Evolutionary conservation across 352 stramenopile genomes (phyloP).

Genomic region (Phytophthora colocasiae): DNA sequence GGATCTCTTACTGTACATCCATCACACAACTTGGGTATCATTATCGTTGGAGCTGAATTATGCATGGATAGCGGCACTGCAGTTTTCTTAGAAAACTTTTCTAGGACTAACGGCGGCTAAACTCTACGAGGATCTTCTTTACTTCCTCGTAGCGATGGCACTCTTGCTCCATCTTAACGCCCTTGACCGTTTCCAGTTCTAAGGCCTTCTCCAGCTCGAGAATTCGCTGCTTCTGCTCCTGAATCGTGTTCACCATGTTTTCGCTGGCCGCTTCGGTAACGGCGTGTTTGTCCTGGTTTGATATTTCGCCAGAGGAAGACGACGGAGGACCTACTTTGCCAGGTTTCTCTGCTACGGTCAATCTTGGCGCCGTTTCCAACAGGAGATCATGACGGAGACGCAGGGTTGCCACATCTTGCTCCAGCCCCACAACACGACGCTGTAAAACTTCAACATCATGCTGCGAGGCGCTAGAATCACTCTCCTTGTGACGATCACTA

Average conservation of each 20-base stretch:
- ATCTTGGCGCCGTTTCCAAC: constrained; percentile 4
- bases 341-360: constrained; percentile 7
- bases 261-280: not conserved
- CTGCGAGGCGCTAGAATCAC: not conserved
- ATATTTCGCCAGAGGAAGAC: not conserved
- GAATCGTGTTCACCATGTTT: constrained; percentile 1
- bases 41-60: not conserved
- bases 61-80: constrained; percentile 9
- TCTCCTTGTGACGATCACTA: not conserved
- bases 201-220: constrained; percentile 20
- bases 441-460: constrained; percentile 12
- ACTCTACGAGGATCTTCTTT: constrained; percentile 12
- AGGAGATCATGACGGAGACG: constrained; percentile 15
- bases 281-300: constrained; percentile 1
- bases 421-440: constrained; percentile 31
- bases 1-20: constrained; percentile 15
- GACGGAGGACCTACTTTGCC: not conserved
- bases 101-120: not conserved
- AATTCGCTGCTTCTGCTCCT: constrained; percentile 21
- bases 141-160: constrained; percentile 13
- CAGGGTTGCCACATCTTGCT: constrained; percentile 29
- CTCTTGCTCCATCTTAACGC: constrained; percentile 15
- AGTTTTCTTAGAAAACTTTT: too few species aligned
- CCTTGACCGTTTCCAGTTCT: constrained; percentile 8
- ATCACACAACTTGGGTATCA: not conserved